Evolutionary conservation across 768 basidiomycete genomes (phyloP).

Genomic region (Tulasnella sp.): DNA sequence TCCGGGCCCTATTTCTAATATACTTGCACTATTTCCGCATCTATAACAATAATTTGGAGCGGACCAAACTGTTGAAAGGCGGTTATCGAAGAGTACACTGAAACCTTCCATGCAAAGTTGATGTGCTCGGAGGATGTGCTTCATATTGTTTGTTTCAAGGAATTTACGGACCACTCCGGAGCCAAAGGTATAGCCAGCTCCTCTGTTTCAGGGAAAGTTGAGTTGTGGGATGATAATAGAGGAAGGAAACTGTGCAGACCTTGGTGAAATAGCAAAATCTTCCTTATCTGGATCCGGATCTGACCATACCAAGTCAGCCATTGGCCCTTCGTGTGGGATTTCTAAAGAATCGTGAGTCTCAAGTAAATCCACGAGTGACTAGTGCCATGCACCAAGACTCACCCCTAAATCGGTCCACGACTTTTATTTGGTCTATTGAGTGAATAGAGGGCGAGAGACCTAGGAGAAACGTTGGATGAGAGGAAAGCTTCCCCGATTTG

Average conservation of each 20-base stretch:
- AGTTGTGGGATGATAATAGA: constrained; percentile 6
- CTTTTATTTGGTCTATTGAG: constrained; percentile 98
- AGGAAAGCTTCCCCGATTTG: not conserved
- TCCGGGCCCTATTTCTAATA: constrained; percentile 87
- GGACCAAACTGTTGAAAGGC: constrained; percentile 94
- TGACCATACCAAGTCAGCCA: constrained; percentile 99
- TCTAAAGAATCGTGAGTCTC: constrained; percentile 37
- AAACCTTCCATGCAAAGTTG: constrained; percentile 99
- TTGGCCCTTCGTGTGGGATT: constrained; percentile 98
- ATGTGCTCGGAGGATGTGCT: constrained; percentile 93
- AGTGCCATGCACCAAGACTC: constrained; percentile 16
- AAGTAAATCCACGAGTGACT: constrained; percentile 14
- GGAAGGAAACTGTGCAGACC: constrained; percentile 38
- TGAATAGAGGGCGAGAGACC: constrained; percentile 96
- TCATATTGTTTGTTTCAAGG: constrained; percentile 89
- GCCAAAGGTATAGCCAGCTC: constrained; percentile 97
- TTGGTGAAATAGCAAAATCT: constrained; percentile 96
- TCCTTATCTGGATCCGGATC: constrained; percentile 99
- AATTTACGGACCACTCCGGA: constrained; percentile 97
- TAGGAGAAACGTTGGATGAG: constrained; percentile 26
- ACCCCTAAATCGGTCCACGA: constrained; percentile 97
- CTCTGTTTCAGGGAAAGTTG: constrained; percentile 36
- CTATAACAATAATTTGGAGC: constrained; percentile 99
- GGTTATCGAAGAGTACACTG: constrained; percentile 90
- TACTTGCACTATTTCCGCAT: constrained; percentile 93